Conservation (phyloP, 73 alveolate genomes). For the Paramecium octaurelia region DNA sequence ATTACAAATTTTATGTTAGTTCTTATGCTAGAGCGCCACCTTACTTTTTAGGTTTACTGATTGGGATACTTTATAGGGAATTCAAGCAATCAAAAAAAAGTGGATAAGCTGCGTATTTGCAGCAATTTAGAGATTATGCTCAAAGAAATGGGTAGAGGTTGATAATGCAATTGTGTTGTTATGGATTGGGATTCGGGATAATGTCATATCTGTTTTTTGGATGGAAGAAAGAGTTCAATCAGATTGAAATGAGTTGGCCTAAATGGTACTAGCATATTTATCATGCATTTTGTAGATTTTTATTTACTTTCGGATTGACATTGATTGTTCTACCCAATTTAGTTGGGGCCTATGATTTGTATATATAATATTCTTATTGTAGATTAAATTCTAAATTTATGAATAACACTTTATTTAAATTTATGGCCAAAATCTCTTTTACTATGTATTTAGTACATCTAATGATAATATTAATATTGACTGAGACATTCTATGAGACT, state of each 20-base stretch:
- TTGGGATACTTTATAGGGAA: constrained; percentile 52
- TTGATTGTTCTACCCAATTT: background rate
- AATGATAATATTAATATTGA: background rate
- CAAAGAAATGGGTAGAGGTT: background rate
- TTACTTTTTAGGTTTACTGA: constrained; percentile 28
- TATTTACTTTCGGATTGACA: background rate
- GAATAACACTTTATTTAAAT: background rate
- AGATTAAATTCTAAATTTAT: background rate
- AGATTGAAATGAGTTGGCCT: background rate
- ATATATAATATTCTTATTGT: background rate
- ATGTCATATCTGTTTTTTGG: background rate
- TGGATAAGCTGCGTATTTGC: background rate
- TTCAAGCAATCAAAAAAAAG: background rate
- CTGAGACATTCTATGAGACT: background rate
- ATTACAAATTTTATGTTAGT: constrained; percentile 36
- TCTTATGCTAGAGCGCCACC: constrained; percentile 59
- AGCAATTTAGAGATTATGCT: background rate
- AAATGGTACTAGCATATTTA: background rate
- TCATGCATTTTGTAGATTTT: background rate
- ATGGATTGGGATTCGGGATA: background rate
- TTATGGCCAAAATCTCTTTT: constrained; percentile 12
- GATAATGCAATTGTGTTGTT: background rate
- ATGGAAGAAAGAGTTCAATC: background rate
- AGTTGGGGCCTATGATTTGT: background rate
- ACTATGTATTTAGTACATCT: background rate